Conservation (phyloP, 2,329 filamentous ascomycete genomes). For the Sporothrix pseudoabietina region DNA sequence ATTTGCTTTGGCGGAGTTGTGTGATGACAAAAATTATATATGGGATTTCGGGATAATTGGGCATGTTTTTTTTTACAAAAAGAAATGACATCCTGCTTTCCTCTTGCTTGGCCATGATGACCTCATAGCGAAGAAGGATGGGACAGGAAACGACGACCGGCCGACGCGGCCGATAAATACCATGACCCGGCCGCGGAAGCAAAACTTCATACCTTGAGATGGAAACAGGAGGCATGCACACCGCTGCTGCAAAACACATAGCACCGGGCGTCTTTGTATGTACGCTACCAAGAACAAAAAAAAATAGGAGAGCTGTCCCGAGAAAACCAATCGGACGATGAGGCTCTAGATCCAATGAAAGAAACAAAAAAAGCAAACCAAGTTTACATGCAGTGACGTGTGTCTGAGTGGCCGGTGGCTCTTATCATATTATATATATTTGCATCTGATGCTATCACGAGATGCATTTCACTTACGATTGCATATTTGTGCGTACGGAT, state of each 20-base stretch:
- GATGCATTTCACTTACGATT: background rate
- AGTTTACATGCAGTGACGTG: background rate
- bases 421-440: background rate
- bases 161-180: background rate
- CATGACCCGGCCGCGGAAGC: background rate
- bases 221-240: constrained; percentile 25
- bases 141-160: constrained; percentile 9
- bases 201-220: constrained; percentile 17
- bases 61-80: constrained; percentile 13
- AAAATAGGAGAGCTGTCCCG: constrained; percentile 15
- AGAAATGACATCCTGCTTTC: constrained; percentile 5
- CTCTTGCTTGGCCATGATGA: constrained; percentile 6
- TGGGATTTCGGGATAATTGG: constrained; percentile 26
- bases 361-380: constrained; percentile 11
- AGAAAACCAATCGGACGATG: constrained; percentile 26
- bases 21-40: constrained; percentile 28
- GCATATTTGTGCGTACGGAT: background rate
- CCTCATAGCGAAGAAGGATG: background rate
- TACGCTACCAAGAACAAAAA: constrained; percentile 23
- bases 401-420: background rate
- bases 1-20: constrained; percentile 32
- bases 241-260: background rate
- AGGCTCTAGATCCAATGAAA: constrained; percentile 24
- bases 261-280: constrained; percentile 24
- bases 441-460: background rate